Evolutionary conservation across 2,329 filamentous ascomycete genomes (phyloP), one percentile per base, ranked within the genome.

Genomic region (Basipetospora chlamydospora): DNA sequence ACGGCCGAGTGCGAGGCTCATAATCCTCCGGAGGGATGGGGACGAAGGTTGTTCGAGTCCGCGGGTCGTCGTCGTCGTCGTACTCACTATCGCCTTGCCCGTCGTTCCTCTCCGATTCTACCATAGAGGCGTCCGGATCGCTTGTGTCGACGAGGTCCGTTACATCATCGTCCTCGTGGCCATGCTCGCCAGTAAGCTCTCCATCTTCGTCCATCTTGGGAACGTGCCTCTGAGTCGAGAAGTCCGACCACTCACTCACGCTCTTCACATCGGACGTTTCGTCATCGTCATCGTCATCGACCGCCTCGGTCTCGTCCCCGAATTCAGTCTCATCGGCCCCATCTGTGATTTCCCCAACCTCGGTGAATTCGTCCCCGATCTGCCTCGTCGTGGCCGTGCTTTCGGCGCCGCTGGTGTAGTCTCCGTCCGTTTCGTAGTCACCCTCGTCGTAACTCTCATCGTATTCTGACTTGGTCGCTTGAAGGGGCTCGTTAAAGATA

Each of bases 181-280:
- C 50, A 0, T 49, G 51, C 8, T 50, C 48, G 16, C 56, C 44
- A 22, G 54, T 45, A 22, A 36, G 35, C 12, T 40, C 50, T 3
- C 46, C 48, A 28, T 55, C 48, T 6, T 23, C 22, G 22, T 11
- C 22, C 11, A 65, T 33, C 15, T 63, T 57, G 1, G 79, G 76
- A 18, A 83, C 63, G 50, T 87, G 76, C 48, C 78, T 83, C 47
- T 67, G 76, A 16, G 76, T 70, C 2, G 80, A 81, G 51, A 90
- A 93, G 30, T 92, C 85, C 1, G 86, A 92, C 86, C 86, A 95
- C 50, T 82, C 84, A 50, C 80, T 85, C 35, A 77, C 66, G 49
- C 73, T 80, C 49, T 70, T 77, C 13, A 59, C 70, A 45, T 77
- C 72, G 20, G 63, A 62, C 55, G 58, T 51, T 42, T 77, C 72